These are phyloP conservation scores for Metarhizium rileyi DNA, from an alignment of 2,329 filamentous ascomycete genomes.

Conservation along the genomic window DNA sequence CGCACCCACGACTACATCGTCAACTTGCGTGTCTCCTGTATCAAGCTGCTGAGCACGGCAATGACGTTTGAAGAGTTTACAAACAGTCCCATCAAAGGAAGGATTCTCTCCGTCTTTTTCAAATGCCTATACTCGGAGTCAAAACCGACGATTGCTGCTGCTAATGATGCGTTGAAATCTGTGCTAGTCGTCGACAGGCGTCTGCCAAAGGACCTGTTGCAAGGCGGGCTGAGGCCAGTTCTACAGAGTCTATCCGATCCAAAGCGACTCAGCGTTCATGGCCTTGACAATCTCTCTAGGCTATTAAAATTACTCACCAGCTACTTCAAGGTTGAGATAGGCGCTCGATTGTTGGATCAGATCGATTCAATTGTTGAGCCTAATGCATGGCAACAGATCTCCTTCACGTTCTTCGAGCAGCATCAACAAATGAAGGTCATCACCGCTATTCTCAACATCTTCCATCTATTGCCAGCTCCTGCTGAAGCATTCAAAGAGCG, in stretches of 20 bases:
- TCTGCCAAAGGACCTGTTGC: constrained; percentile 86
- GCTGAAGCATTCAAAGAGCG: constrained; percentile 87
- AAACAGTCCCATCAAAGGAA: constrained; percentile 54
- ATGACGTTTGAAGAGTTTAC: constrained; percentile 90
- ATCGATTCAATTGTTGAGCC: constrained; percentile 84
- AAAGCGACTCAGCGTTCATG: constrained; percentile 78
- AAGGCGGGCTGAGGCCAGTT: constrained; percentile 90
- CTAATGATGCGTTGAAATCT: constrained; percentile 79
- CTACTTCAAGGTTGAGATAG: constrained; percentile 99
- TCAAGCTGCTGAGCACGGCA: constrained; percentile 84
- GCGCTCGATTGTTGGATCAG: constrained; percentile 83
- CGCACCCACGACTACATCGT: constrained; percentile 94
- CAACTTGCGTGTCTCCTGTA: constrained; percentile 82
- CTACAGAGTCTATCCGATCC: constrained; percentile 92
- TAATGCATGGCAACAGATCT: constrained; percentile 72
- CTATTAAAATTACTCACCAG: constrained; percentile 87
- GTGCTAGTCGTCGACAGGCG: constrained; percentile 85
- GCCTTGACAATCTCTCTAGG: constrained; percentile 82
- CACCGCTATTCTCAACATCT: constrained; percentile 90
- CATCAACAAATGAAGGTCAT: constrained; percentile 90
- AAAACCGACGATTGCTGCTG: constrained; percentile 83
- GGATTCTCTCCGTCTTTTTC: constrained; percentile 93
- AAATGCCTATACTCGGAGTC: constrained; percentile 93
- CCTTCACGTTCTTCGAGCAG: constrained; percentile 91
- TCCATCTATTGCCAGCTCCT: constrained; percentile 85